Base-by-base conservation (phyloP, 371 early-diverging fungal species). In the Mortierella sp. region DNA sequence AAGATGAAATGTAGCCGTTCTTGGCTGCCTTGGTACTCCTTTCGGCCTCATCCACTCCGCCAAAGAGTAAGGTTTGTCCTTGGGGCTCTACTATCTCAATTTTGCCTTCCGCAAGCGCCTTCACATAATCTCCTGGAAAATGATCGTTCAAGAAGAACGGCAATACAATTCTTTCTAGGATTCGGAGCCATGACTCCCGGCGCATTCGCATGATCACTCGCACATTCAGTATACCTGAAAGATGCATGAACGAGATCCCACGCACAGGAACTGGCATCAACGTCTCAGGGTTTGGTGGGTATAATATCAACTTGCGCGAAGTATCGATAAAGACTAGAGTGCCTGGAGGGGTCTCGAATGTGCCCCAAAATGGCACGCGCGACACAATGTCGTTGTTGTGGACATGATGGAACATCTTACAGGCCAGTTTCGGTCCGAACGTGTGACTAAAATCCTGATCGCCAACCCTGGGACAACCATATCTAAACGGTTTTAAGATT, bases 71-170 rank as follows among this genome's bases (percentile, higher is more conserved):
- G 43, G 81, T 80, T 11, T 81, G 82, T 45, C 80, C 82, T 37
- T 37, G 37, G 9, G 37, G 37, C 59, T 85, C 76, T 48, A 85
- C 83, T 7, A 84, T 75, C 79, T 82, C 72, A 19, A 87, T 75
- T 52, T 75, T 80, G 47, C 86, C 86, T 26, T 79, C 73, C 55
- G 85, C 80, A n/a, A 89, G 62, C n/a, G 83, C 70, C 46, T 86
- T 81, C 45, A 84, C 82, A 62, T 89, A 89, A 46, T 89, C 89
- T 15, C 83, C 83, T 7, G 87, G 87, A 48, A 89, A 87, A 57
- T 89, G 89, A 46, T 89, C 89, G 26, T 89, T 89, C 52, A 89
- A 48, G 58, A 87, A 87, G 73, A 89, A 89, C 0, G 89, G 89
- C 37, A 86, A 82, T 0, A 87, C 44, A 26, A 86, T 74, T 18